Percentiles rank a stretch among this genome's conserved stretches.
phyloP scores from a whole-genome alignment of 495 filamentous ascomycete genomes.

The Neurospora pannonica region DNA sequence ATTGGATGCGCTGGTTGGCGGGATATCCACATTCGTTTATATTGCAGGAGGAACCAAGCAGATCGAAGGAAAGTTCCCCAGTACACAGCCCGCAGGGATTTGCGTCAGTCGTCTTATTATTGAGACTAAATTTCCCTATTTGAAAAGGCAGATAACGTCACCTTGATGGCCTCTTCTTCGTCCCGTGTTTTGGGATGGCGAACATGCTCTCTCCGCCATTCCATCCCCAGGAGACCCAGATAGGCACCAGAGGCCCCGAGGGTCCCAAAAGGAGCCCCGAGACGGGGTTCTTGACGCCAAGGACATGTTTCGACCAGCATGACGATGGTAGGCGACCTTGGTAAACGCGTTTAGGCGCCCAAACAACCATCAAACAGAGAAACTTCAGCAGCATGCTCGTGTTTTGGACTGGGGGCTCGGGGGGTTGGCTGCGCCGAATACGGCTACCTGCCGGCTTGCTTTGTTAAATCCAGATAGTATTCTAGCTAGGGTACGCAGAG shows the following conservation, averaged over 20 bases:
- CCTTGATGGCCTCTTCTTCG: not conserved
- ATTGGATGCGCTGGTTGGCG: slow-evolving; percentile 13
- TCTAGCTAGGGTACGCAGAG: not conserved
- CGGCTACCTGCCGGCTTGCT: not conserved
- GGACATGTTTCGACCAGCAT: slow-evolving; percentile 27
- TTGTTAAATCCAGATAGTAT: not conserved
- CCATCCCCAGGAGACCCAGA: not conserved
- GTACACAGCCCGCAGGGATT: not conserved
- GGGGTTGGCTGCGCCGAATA: not conserved
- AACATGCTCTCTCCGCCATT: not conserved
- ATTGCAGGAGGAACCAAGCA: slow-evolving; percentile 3
- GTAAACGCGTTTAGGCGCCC: slow-evolving; percentile 22
- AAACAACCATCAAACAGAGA: slow-evolving; percentile 41
- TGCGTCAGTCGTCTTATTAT: not conserved
- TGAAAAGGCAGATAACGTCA: not conserved
- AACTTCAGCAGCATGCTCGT: slow-evolving; percentile 1
- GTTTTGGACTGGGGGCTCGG: not conserved
- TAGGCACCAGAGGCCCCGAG: not conserved
- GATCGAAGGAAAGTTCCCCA: not conserved
- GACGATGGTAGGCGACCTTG: slow-evolving; percentile 15
- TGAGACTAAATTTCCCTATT: not conserved
- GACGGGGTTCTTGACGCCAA: slow-evolving; percentile 15
- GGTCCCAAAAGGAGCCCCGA: not conserved
- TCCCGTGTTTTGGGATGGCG: not conserved
- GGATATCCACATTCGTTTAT: slow-evolving; percentile 12